Evolutionary conservation across 108 stramenopile species (phyloP).

Genomic region (Chaetoceros muelleri): DNA sequence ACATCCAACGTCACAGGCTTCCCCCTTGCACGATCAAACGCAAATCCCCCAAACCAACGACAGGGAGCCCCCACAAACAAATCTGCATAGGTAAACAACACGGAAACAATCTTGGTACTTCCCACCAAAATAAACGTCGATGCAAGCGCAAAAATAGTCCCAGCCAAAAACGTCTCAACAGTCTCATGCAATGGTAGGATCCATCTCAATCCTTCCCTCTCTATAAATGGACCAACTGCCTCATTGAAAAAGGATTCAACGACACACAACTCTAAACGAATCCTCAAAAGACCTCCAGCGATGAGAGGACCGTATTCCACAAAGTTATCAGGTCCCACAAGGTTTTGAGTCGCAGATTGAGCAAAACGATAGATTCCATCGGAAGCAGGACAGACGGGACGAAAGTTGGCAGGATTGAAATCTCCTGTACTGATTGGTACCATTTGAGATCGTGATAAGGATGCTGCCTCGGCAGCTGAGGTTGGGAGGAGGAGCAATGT

Average conservation of each 20-base stretch:
- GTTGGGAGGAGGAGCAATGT: no score
- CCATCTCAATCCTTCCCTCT: constrained; percentile 81
- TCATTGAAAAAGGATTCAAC: constrained; percentile 89
- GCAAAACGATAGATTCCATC: constrained; percentile 78
- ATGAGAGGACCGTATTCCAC: constrained; percentile 85
- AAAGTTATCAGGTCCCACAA: constrained; percentile 79
- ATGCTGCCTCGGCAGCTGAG: not conserved
- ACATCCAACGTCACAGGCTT: constrained; percentile 85
- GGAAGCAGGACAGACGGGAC: constrained; percentile 77
- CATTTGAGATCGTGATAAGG: no score
- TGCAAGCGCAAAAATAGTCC: constrained; percentile 83
- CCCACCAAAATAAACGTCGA: constrained; percentile 89
- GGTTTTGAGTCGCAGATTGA: constrained; percentile 51
- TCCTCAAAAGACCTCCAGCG: constrained; percentile 79
- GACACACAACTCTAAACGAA: constrained; percentile 87
- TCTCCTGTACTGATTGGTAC: constrained; percentile 13
- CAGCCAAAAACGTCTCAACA: constrained; percentile 85
- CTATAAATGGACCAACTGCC: constrained; percentile 85
- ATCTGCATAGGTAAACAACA: constrained; percentile 79
- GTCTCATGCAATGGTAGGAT: constrained; percentile 86
- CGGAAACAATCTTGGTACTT: constrained; percentile 81
- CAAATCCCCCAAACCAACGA: constrained; percentile 72
- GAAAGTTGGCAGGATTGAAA: constrained; percentile 68
- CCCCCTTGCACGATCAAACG: constrained; percentile 72
- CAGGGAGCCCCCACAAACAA: constrained; percentile 54